Conservation (phyloP, 1,284 basidiomycete species). For the Spongiforma sp. region DNA sequence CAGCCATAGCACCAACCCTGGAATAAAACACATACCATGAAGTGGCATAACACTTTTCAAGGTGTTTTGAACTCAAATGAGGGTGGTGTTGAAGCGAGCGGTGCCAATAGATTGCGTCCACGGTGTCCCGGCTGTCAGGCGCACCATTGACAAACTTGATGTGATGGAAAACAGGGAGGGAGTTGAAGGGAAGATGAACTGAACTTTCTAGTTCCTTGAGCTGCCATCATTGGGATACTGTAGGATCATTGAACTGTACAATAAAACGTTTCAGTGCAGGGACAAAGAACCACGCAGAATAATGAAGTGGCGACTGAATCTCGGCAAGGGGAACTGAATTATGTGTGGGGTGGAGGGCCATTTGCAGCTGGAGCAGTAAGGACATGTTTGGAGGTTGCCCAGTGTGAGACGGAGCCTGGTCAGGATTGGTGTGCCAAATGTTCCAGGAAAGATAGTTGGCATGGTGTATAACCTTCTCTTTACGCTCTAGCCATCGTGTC, state of each 20-base stretch:
- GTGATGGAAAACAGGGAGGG: neutral
- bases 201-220: neutral
- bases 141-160: neutral
- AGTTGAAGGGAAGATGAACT: neutral
- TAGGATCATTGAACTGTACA: neutral
- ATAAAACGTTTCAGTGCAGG: neutral
- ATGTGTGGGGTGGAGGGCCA: neutral
- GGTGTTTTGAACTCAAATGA: neutral
- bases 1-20: too few relatives aligned
- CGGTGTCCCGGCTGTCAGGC: neutral
- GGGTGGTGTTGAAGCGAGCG: neutral
- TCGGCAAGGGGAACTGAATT: neutral
- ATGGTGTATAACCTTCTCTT: neutral
- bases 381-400: neutral
- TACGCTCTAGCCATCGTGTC: neutral
- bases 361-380: neutral
- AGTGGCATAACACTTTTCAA: neutral
- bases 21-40: too few relatives aligned
- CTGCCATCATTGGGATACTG: neutral
- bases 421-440: neutral
- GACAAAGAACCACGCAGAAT: neutral
- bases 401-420: neutral
- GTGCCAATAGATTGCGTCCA: neutral
- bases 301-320: neutral
- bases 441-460: neutral